Evolutionary conservation across 139 green algal species (phyloP).

Genomic region (Micromonas pusilla): DNA sequence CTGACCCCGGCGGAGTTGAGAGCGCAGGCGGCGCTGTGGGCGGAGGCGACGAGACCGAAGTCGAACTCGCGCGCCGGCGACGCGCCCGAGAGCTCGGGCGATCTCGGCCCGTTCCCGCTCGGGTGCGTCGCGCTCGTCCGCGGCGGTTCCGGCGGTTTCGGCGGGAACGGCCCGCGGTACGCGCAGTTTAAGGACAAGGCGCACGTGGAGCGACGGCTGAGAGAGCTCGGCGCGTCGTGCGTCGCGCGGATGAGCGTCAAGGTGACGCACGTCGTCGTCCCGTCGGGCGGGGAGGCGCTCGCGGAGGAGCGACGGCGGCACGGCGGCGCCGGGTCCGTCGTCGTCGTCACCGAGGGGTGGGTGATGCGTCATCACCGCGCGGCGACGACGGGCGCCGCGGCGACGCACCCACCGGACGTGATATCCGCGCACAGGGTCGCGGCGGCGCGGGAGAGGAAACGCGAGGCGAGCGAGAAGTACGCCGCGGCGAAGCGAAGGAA

Average conservation of each 20-base stretch:
- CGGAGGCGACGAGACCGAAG: background rate
- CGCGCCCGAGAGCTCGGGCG: too few species aligned
- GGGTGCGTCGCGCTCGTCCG: slow-evolving; percentile 14
- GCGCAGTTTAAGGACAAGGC: background rate
- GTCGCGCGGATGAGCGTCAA: background rate
- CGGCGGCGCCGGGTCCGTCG: too few species aligned
- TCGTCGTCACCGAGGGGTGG: slow-evolving; percentile 20
- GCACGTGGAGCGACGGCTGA: slow-evolving; percentile 11
- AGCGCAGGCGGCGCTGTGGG: background rate
- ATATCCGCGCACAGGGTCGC: background rate
- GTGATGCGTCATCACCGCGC: slow-evolving; percentile 19
- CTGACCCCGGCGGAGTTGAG: background rate
- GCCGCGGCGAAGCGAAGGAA: background rate
- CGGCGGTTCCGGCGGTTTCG: background rate
- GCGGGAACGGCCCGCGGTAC: background rate
- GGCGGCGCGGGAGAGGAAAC: background rate
- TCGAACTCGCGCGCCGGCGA: too few species aligned
- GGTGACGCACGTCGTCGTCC: slow-evolving; percentile 14
- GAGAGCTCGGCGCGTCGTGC: background rate
- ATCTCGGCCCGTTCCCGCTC: slow-evolving; percentile 21
- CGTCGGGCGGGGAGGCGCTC: background rate
- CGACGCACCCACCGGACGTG: background rate
- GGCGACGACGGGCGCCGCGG: background rate
- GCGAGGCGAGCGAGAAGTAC: background rate
- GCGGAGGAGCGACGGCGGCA: background rate